These are phyloP conservation scores for Solanum piurae DNA, from an alignment of 257 asterid species.

Conservation along the genomic window DNA sequence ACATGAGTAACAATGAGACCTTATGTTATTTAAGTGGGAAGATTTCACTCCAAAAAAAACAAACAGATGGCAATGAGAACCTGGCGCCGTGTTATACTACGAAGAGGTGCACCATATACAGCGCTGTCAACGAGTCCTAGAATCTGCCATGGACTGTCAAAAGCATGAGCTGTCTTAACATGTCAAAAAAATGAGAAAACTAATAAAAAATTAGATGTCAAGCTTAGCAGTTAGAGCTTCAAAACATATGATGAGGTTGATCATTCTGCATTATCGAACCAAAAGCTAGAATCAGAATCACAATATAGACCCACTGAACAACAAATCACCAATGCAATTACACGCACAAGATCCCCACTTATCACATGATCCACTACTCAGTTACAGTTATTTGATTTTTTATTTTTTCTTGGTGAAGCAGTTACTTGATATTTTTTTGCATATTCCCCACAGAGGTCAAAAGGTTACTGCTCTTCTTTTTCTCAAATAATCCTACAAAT, in stretches of 20 bases:
- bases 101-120: constrained; percentile 61
- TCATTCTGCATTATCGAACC: not conserved
- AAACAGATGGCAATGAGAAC: constrained; percentile 17
- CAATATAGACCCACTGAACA: not conserved
- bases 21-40: not conserved
- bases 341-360: not conserved
- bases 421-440: not conserved
- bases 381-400: not conserved
- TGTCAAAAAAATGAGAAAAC: not conserved
- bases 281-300: not conserved
- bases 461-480: not conserved
- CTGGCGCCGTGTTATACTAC: constrained; percentile 72
- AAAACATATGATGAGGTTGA: not conserved
- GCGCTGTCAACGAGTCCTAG: constrained; percentile 78
- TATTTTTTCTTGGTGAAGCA: too few relatives aligned
- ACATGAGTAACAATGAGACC: not conserved
- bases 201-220: not conserved
- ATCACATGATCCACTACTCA: not conserved
- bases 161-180: constrained; percentile 7
- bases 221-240: not conserved
- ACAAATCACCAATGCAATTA: not conserved
- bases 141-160: constrained; percentile 74
- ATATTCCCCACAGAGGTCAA: not conserved
- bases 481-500: not conserved
- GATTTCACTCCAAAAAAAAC: not conserved